Percentiles rank a stretch among this genome's conserved stretches.
phyloP scores from a whole-genome alignment of 1,284 basidiomycete genomes.

The Pseudozyma thailandica region DNA sequence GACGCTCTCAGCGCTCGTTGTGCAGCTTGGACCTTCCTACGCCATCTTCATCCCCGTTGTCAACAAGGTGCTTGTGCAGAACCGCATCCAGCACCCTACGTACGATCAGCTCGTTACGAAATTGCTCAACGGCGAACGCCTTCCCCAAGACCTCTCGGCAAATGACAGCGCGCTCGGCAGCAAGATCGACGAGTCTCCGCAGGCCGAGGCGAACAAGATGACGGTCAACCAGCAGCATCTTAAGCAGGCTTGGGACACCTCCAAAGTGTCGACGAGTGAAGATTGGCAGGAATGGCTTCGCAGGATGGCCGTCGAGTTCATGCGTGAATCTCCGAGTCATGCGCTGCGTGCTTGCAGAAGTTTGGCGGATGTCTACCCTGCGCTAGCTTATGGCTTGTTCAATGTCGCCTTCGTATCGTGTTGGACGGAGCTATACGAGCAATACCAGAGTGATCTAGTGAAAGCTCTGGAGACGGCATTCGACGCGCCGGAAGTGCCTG shows the following conservation, averaged over 20 bases:
- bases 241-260: constrained; percentile 95
- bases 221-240: constrained; percentile 97
- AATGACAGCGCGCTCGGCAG: constrained; percentile 49
- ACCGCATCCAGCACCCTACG: constrained; percentile 82
- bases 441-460: constrained; percentile 74
- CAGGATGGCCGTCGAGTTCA: constrained; percentile 90
- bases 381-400: constrained; percentile 92
- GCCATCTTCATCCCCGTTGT: constrained; percentile 97
- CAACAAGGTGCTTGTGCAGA: constrained; percentile 85
- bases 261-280: constrained; percentile 78
- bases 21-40: constrained; percentile 95
- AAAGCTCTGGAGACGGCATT: constrained; percentile 89
- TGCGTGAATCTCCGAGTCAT: constrained; percentile 98
- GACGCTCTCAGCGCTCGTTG: constrained; percentile 87
- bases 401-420: constrained; percentile 98
- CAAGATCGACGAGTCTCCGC: constrained; percentile 68
- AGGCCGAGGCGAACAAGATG: constrained; percentile 77
- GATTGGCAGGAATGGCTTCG: constrained; percentile 99
- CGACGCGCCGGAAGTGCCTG: constrained; percentile 80
- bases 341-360: constrained; percentile 95
- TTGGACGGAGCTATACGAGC: constrained; percentile 93
- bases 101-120: constrained; percentile 91
- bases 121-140: constrained; percentile 87
- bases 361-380: constrained; percentile 89
- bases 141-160: constrained; percentile 75